These are phyloP conservation scores for Globisporangium irregulare DNA, from an alignment of 352 stramenopile species.

Conservation along the genomic window DNA sequence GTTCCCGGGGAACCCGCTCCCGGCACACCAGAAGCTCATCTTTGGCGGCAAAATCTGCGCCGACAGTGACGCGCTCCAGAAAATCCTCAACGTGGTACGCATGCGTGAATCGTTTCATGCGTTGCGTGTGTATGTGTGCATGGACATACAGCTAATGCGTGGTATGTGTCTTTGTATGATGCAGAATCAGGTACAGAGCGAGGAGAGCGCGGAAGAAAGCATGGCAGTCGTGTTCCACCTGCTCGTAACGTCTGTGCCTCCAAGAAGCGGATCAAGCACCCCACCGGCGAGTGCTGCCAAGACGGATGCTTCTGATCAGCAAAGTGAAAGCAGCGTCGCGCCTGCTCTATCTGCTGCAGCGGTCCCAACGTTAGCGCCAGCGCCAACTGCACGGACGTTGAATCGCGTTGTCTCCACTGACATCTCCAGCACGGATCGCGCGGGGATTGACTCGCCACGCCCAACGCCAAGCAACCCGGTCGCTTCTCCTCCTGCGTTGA, in stretches of 20 bases:
- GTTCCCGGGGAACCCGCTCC: conserved; percentile 43
- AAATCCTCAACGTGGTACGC: conserved; percentile 23
- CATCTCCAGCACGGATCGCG: neutral
- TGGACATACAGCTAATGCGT: neutral
- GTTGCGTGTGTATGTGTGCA: neutral
- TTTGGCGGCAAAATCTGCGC: conserved; percentile 86
- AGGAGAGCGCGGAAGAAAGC: conserved; percentile 23
- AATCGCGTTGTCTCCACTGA: conserved; percentile 2
- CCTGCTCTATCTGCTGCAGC: neutral
- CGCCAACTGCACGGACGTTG: conserved; percentile 6
- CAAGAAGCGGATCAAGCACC: conserved; percentile 21
- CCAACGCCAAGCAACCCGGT: conserved; percentile 4
- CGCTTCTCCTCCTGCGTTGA: neutral
- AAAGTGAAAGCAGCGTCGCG: too few relatives aligned
- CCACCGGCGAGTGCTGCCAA: conserved; percentile 4
- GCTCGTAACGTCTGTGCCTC: conserved; percentile 41
- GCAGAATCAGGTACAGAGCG: conserved; percentile 34
- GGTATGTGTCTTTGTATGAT: neutral
- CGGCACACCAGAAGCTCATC: conserved; percentile 76
- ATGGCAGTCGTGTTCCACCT: conserved; percentile 74
- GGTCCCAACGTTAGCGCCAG: neutral
- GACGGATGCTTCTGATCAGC: neutral
- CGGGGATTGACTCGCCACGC: conserved; percentile 15
- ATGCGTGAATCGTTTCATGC: too few relatives aligned
- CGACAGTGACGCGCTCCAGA: conserved; percentile 47